Percentiles rank a stretch among this genome's conserved stretches.
phyloP scores from a whole-genome alignment of 108 stramenopile species.

The Schizochytrium sp. region DNA sequence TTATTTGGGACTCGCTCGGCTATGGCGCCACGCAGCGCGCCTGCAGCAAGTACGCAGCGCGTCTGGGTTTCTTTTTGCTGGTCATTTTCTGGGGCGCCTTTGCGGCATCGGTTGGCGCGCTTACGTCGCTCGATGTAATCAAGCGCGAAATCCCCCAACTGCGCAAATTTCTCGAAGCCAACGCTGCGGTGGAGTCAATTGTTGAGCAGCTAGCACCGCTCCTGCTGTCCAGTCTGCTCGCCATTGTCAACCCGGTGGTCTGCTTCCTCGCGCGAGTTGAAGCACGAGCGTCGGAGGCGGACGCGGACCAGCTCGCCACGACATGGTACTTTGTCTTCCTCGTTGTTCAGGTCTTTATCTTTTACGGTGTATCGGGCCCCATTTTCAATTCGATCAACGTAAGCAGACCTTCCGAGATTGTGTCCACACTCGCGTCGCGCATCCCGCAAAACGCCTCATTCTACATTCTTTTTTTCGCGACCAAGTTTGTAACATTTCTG shows the following conservation, averaged over 20 bases:
- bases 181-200: background rate
- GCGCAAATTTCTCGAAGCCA: background rate
- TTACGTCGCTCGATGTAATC: background rate
- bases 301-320: slow-evolving; percentile 2
- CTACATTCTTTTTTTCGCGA: background rate
- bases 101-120: background rate
- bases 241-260: background rate
- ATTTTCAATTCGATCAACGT: background rate
- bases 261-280: background rate
- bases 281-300: background rate
- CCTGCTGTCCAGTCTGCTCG: background rate
- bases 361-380: background rate
- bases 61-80: background rate
- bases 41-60: background rate
- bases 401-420: background rate
- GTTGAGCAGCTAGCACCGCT: background rate
- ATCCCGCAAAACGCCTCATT: background rate
- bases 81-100: background rate
- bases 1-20: slow-evolving; percentile 2
- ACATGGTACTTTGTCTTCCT: slow-evolving; percentile 13
- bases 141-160: background rate
- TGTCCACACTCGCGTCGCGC: background rate
- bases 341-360: slow-evolving; percentile 5
- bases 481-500: background rate
- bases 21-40: background rate